Conservation (phyloP, 352 stramenopile species). For the Phytopythium boreale region DNA sequence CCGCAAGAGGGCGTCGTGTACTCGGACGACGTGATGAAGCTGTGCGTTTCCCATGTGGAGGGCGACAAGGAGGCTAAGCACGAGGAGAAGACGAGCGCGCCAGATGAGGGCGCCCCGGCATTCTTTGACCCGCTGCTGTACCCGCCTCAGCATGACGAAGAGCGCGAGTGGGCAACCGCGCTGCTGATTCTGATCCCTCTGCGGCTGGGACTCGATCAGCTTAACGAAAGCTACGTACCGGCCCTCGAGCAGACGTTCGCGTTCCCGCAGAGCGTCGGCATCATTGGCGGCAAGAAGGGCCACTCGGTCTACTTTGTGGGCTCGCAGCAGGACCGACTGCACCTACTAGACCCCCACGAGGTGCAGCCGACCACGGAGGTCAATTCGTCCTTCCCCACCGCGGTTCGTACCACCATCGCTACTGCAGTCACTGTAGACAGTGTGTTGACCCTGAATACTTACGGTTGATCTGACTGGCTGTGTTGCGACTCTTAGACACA, state of each 20-base stretch:
- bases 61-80: constrained; percentile 1
- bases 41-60: constrained; percentile 64
- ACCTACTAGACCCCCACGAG: constrained; percentile 84
- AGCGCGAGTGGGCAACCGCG: constrained; percentile 78
- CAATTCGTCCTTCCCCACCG: constrained; percentile 72
- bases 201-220: constrained; percentile 86
- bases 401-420: constrained; percentile 26
- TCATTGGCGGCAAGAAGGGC: constrained; percentile 93
- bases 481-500: constrained; percentile 39
- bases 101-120: constrained; percentile 7
- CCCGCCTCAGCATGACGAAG: constrained; percentile 41
- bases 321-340: constrained; percentile 74
- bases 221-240: constrained; percentile 81
- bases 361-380: constrained; percentile 64
- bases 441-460: background rate
- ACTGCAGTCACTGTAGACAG: background rate
- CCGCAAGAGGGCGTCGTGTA: constrained; percentile 83
- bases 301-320: constrained; percentile 97
- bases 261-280: constrained; percentile 92
- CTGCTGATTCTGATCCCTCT: constrained; percentile 92
- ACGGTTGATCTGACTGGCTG: background rate
- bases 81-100: constrained; percentile 1
- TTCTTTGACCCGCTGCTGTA: constrained; percentile 88
- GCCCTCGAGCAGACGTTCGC: constrained; percentile 75
- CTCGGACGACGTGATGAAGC: constrained; percentile 65